Evolutionary conservation across 495 filamentous ascomycete genomes (phyloP).

Genomic region (Annulohypoxylon moriforme): DNA sequence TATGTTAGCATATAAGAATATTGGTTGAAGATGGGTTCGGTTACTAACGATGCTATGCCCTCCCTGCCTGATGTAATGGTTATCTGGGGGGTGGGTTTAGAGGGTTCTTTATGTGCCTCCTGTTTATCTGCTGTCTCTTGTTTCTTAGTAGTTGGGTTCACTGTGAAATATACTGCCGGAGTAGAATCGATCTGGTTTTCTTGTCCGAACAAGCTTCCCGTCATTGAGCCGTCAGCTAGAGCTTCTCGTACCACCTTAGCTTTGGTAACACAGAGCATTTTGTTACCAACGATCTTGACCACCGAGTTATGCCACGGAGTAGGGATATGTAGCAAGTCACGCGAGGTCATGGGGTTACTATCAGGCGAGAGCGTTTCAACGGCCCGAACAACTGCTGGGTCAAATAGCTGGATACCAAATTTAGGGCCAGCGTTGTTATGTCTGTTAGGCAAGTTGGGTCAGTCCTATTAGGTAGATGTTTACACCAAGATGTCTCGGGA

Average conservation of each 20-base stretch:
- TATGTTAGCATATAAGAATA: constrained; percentile 42
- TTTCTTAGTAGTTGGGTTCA: background rate
- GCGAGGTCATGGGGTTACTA: constrained; percentile 25
- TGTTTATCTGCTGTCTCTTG: constrained; percentile 4
- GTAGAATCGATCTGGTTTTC: background rate
- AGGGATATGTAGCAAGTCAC: constrained; percentile 55
- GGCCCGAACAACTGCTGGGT: constrained; percentile 36
- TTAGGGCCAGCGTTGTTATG: constrained; percentile 57
- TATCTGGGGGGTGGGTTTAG: background rate
- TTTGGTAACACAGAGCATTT: constrained; percentile 47
- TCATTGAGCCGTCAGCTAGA: constrained; percentile 26
- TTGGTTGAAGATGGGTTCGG: background rate
- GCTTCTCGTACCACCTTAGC: constrained; percentile 39
- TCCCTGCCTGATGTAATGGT: background rate
- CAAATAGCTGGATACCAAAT: constrained; percentile 55
- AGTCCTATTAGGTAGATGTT: constrained; percentile 1
- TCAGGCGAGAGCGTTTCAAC: constrained; percentile 38
- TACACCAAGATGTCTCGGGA: background rate
- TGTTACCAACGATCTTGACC: constrained; percentile 46
- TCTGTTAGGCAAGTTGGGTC: constrained; percentile 12
- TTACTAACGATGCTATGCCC: constrained; percentile 24
- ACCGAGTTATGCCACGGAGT: constrained; percentile 60
- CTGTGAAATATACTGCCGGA: constrained; percentile 19
- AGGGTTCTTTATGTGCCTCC: background rate
- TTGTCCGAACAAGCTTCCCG: constrained; percentile 20